Evolutionary conservation across 345 rosid genomes (phyloP), one percentile per base, ranked within the genome.

Genomic region (Syzygium aromaticum): DNA sequence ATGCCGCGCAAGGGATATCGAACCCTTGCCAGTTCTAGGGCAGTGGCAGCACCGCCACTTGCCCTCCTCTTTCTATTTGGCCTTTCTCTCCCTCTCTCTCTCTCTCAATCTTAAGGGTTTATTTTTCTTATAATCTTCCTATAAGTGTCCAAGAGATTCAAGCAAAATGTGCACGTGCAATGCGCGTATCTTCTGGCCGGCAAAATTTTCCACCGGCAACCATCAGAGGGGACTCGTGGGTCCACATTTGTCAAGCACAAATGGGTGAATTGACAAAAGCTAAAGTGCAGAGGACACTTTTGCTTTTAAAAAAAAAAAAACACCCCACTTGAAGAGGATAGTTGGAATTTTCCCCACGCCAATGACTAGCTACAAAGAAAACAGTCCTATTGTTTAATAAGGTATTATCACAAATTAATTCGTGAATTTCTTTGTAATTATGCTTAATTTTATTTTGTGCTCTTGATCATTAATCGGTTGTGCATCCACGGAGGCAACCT

Each of bases 111-210:
- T 59, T 12, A 27, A 12, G 16, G 1, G 38, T 61, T 61, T 61
- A 2, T 61, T 6, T 61, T 61, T n/a, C 4, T 13, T n/a, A 2
- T 61, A 27, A 61, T 61, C 14, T 61, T 13, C n/a, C 73, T 61
- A 0, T n/a, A n/a, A 6, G 4, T 2, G 17, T n/a, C 30, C 33
- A 10, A 0, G 0, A 27, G 43, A 54, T 16, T 64, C 77, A 30
- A 64, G 43, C 19, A 0, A 15, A 64, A 64, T 30, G 43, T 30
- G 40, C 77, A 30, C 40, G 22, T 15, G 73, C 33, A 16, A n/a
- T 61, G 73, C 30, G 0, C 15, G 52, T 14, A 28, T 23, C 63
- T 27, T 13, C n/a, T 1, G 14, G 28, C 63, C 4, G n/a, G 61
- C 61, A 13, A 33, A 67, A 67, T 17, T 30, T 67, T 67, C 59